Base-by-base conservation (phyloP, 768 basidiomycete species). In the Obba rivulosa region DNA sequence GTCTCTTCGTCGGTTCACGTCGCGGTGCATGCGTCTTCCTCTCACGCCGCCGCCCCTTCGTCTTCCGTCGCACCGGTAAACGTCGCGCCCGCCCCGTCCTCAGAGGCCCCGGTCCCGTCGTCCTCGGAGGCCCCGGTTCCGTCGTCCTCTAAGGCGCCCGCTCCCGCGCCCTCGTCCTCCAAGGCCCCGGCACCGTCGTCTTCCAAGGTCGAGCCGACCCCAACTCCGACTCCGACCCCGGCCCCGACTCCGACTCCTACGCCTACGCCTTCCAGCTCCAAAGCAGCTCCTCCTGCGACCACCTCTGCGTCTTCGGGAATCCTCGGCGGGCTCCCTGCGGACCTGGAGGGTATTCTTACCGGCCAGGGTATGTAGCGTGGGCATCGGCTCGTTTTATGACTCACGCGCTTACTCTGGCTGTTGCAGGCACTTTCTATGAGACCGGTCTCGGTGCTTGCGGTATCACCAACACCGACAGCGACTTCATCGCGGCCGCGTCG, bases 391-490 rank as follows among this genome's bases (percentile, higher is more conserved):
- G 10, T 17, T 44, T 37, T 23, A 8, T 22, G 5, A 7, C 8
- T 43, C 13, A 17, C 28, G 41, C 25, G 69, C 73, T 52, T 22
- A 52, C 28, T 17, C 13, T 7, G 3, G 2, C 34, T 41, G 34
- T 43, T 8, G 8, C 45, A 74, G 74, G 74, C 25, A 84, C 82
- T 34, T 83, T 66, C 64, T 84, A 81, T 56, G 58, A 50, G 18
- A 73, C 81, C 50, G 84, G 82, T 45, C 72, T 84, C 37, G 81
- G 80, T 46, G 74, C 84, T 8, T 86, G 84, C 61, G 83, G 83
- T 41, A 72, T 76, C 55, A 70, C 66, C 40, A 83, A 81, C 68
- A 64, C 50, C 0, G 76, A 78, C 56, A 49, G 52, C 8, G 73
- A 85, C 46, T 57, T 62, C 58, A 81, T 85, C 54, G 79, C 69